These are phyloP conservation scores for Colletotrichum cereale DNA, from an alignment of 2,329 filamentous ascomycete species.

Conservation along the genomic window DNA sequence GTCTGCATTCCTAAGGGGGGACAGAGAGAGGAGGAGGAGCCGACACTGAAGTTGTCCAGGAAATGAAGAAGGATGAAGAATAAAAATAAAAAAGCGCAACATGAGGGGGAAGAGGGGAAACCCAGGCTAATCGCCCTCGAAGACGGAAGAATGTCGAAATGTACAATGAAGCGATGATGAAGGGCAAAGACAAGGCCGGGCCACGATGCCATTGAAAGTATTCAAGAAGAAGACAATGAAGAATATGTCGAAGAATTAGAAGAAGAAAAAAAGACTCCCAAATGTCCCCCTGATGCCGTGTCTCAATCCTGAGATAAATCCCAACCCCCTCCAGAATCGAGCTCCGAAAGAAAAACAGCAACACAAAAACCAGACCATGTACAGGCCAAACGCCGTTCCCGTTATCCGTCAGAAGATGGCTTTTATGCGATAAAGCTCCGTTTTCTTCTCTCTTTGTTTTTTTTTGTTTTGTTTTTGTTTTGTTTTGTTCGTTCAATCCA, in stretches of 20 bases:
- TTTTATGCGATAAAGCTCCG: slow-evolving; percentile 36
- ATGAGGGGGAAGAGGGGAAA: neutral
- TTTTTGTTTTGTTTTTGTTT: neutral
- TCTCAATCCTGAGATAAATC: slow-evolving; percentile 12
- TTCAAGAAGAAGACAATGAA: neutral
- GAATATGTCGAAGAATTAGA: neutral
- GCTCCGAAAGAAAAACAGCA: neutral
- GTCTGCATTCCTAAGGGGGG: slow-evolving; percentile 27
- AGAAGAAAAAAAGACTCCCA: slow-evolving; percentile 6
- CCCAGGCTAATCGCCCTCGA: too few species aligned
- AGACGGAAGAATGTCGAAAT: neutral
- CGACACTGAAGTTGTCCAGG: neutral
- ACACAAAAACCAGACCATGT: neutral
- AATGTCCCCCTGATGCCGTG: slow-evolving; percentile 11
- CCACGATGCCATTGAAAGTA: slow-evolving; percentile 9
- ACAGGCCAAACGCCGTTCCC: slow-evolving; percentile 26
- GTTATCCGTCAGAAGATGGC: slow-evolving; percentile 21
- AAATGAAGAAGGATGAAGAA: neutral
- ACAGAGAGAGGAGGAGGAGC: neutral
- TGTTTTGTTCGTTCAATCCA: neutral
- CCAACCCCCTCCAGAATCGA: neutral
- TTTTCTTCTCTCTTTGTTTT: slow-evolving; percentile 21
- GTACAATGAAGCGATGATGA: neutral
- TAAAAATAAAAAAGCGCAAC: neutral
- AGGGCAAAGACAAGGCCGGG: neutral